Base-by-base conservation (phyloP, 371 early-diverging fungal genomes). In the Mucor irregularis region DNA sequence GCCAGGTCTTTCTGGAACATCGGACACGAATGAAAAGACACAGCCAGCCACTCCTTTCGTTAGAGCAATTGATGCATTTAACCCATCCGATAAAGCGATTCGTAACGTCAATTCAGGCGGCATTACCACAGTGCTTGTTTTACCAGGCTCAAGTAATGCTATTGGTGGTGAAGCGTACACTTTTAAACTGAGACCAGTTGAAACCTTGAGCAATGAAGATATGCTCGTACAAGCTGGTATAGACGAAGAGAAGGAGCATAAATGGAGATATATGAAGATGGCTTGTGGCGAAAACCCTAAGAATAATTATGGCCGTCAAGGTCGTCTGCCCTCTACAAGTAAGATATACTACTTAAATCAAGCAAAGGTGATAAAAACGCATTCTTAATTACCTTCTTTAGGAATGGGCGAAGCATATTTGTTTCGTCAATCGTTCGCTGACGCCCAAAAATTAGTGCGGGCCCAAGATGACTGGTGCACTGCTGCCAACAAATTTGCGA, bases 261-360 rank as follows among this genome's bases (percentile, higher is more conserved):
- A 56, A 50, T 85, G 87, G 86, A 62, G 90, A 35, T 91, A 78
- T 65, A 83, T 90, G 85, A 91, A 91, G 51, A 86, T 88, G 85
- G 90, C 91, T 5, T 89, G 88, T 49, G 91, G 91, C 19, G 91
- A 91, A 72, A 91, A 90, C 66, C 82, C 88, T 31, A 90, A 90
- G 65, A 49, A 67, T 2, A 51, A 66, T 16, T 74, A 76, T 56
- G 64, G 65, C 4, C 40, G 50, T 22, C 38, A 47, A 45, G 62
- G 69, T 19, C 39, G 39, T 7, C 61, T 68, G 59, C 70, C 74
- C 14, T 49, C 53, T 9, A 68, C 74, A 21, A 56, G 69, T 62
- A 61, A 66, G 58, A n/a, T n/a, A n/a, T n/a, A n/a, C n/a, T n/a
- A n/a, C n/a, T n/a, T 56, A 2, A n/a, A 5, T 17, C 8, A 21